phyloP scores from a whole-genome alignment of 352 stramenopile species.

The Globisporangium camurandrum region DNA sequence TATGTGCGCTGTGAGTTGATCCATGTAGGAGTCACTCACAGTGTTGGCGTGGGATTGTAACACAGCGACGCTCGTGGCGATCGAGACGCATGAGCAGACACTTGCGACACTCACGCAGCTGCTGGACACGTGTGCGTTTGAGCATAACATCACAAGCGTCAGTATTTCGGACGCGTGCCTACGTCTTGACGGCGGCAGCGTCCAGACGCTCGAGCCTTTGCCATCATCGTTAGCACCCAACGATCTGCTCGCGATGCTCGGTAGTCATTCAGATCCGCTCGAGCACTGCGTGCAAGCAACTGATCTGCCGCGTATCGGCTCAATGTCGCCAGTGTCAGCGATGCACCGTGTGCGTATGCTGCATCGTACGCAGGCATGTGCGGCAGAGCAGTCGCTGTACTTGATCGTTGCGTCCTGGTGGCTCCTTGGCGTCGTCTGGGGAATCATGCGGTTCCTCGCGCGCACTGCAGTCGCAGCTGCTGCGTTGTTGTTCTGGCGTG shows the following conservation, averaged over 20 bases:
- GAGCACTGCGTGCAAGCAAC: slow-evolving; percentile 3
- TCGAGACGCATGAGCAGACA: slow-evolving; percentile 2
- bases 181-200: not conserved
- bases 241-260: not conserved
- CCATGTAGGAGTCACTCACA: not conserved
- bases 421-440: slow-evolving; percentile 40
- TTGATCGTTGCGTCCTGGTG: slow-evolving; percentile 53
- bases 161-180: not conserved
- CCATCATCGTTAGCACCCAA: not conserved
- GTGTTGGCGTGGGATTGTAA: not conserved
- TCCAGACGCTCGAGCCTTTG: not conserved
- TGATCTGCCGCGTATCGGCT: no score
- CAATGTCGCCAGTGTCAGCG: not conserved
- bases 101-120: slow-evolving; percentile 1
- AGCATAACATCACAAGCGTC: not conserved
- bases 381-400: slow-evolving; percentile 53
- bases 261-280: not conserved
- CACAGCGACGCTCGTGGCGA: not conserved
- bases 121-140: slow-evolving; percentile 2
- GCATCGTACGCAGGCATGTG: slow-evolving; percentile 34
- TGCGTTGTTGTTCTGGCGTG: slow-evolving; percentile 49
- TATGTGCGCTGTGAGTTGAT: not conserved
- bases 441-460: slow-evolving; percentile 32
- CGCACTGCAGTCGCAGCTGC: slow-evolving; percentile 38
- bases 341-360: slow-evolving; percentile 22